Percentiles rank a stretch among this genome's conserved stretches.
phyloP scores from a whole-genome alignment of 176 grass and related monocot species.

The Elymus sibiricus region DNA sequence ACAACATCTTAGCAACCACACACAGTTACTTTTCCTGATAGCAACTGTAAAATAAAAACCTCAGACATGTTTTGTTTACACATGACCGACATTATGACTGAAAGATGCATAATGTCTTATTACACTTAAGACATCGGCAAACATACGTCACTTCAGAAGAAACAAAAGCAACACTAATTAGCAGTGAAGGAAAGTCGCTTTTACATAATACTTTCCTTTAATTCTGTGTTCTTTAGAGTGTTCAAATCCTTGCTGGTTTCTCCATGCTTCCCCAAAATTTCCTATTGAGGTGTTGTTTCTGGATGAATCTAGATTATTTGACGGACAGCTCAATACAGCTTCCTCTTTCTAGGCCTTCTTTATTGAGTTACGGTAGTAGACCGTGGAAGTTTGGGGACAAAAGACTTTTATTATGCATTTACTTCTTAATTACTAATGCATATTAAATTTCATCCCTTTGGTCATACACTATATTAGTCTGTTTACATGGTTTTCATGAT shows the following conservation, averaged over 20 bases:
- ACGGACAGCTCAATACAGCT: background rate
- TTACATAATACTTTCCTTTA: background rate
- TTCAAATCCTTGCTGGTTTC: slow-evolving; percentile 3
- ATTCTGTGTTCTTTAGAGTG: background rate
- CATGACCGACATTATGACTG: background rate
- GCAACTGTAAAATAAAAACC: background rate
- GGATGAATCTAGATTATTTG: slow-evolving; percentile 20
- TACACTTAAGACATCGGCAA: background rate
- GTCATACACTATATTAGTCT: background rate
- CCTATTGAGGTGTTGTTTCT: background rate
- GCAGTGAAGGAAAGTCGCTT: slow-evolving; percentile 19
- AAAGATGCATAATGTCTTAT: slow-evolving; percentile 9
- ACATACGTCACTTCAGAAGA: slow-evolving; percentile 12
- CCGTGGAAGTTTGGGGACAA: background rate
- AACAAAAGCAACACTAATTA: slow-evolving; percentile 31
- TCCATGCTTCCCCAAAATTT: background rate
- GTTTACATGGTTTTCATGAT: slow-evolving; percentile 4
- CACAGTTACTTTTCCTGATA: background rate
- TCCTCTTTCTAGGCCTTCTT: background rate
- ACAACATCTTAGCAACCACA: slow-evolving; percentile 16
- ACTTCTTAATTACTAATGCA: background rate
- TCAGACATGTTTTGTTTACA: slow-evolving; percentile 17
- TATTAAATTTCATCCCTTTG: background rate
- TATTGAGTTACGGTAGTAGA: background rate
- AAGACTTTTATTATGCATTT: background rate